phyloP scores from a whole-genome alignment of 2,329 filamentous ascomycete species.

The Sporothrix luriei region DNA sequence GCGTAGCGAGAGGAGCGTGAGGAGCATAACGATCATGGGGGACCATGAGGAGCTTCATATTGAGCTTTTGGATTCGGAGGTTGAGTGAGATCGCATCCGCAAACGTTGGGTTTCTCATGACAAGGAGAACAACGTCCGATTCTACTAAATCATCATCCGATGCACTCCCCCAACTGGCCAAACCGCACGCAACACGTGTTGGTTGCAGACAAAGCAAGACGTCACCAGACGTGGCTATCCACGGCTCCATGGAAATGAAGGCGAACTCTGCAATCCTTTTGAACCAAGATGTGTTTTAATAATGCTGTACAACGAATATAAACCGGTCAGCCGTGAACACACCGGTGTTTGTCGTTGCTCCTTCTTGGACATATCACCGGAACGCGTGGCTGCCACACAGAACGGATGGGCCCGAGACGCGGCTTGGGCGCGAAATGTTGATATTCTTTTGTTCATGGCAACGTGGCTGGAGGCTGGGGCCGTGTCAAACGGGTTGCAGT shows the following conservation, averaged over 20 bases:
- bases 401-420: constrained; percentile 10
- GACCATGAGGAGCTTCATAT: background rate
- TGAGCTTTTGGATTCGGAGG: no score
- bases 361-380: background rate
- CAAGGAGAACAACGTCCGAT: background rate
- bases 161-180: background rate
- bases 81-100: no score
- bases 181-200: constrained; percentile 5
- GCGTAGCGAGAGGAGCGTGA: no score
- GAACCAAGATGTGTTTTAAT: background rate
- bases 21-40: no score
- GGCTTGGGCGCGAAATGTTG: background rate
- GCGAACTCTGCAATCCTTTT: background rate
- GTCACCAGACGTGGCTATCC: background rate
- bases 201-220: background rate
- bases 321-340: background rate
- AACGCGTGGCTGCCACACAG: background rate
- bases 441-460: background rate
- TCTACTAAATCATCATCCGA: background rate
- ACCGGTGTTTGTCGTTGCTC: background rate
- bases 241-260: background rate
- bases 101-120: background rate
- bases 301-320: background rate
- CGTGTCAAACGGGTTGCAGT: background rate
- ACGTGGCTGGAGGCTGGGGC: background rate